Conservation (phyloP, 805 yeast genomes). For the Lachancea sp. region DNA sequence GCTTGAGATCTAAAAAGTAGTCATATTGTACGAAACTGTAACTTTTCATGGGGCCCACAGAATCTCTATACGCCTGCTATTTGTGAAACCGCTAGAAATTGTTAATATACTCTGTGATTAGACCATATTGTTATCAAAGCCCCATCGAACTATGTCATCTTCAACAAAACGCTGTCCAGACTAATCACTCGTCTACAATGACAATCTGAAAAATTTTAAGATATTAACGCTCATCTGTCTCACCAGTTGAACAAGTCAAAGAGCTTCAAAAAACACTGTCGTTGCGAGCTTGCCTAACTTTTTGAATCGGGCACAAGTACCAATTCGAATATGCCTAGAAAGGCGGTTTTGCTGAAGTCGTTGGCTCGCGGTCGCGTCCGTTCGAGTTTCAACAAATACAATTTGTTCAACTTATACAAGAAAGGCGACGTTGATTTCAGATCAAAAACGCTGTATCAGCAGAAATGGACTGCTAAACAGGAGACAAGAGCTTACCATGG, state of each 20-base stretch:
- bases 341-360: slow-evolving; percentile 49
- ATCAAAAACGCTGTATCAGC: slow-evolving; percentile 74
- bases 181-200: not conserved
- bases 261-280: not conserved
- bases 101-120: no score
- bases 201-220: slow-evolving; percentile 3
- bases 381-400: slow-evolving; percentile 86
- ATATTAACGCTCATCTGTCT: not conserved
- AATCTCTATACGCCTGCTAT: no score
- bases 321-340: slow-evolving; percentile 47
- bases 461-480: slow-evolving; percentile 85
- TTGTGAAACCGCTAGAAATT: no score
- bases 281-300: not conserved
- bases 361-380: slow-evolving; percentile 69
- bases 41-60: no score
- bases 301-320: not conserved
- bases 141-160: no score
- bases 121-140: no score
- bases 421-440: slow-evolving; percentile 50
- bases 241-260: not conserved
- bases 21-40: no score
- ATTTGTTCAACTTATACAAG: slow-evolving; percentile 81
- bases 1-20: no score
- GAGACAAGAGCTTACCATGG: slow-evolving; percentile 96
- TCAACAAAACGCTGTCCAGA: no score